Conservation (phyloP, 2,329 filamentous ascomycete genomes). For the Ophiostoma quercus region DNA sequence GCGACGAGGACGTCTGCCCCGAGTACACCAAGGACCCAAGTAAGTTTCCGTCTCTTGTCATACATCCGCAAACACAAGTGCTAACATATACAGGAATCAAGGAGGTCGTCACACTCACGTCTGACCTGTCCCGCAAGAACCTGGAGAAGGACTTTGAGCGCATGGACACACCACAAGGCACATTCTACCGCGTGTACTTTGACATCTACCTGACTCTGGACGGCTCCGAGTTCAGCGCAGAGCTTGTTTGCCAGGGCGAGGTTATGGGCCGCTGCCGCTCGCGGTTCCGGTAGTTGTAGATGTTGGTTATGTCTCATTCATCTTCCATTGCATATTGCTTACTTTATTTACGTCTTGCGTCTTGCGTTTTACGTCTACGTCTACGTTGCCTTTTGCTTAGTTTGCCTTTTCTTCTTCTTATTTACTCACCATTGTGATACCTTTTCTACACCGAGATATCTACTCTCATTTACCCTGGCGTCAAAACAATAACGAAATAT, state of each 20-base stretch:
- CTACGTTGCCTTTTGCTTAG: conserved; percentile 9
- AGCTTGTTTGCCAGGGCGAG: conserved; percentile 97
- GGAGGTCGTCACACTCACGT: conserved; percentile 96
- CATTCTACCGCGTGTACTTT: conserved; percentile 81
- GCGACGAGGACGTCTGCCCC: conserved; percentile 94
- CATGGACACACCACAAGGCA: conserved; percentile 97
- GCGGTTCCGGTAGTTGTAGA: conserved; percentile 60
- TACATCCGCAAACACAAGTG: not conserved
- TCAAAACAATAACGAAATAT: conserved; percentile 15
- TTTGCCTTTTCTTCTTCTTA: conserved; percentile 1
- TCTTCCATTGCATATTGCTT: conserved; percentile 14
- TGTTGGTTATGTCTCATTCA: not conserved
- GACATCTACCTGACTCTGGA: conserved; percentile 89
- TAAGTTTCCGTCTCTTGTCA: conserved; percentile 51
- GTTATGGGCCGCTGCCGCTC: conserved; percentile 97
- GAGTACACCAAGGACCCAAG: conserved; percentile 99
- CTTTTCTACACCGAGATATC: conserved; percentile 19
- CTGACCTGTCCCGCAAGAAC: conserved; percentile 94
- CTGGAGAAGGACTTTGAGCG: conserved; percentile 98
- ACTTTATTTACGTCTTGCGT: conserved; percentile 3
- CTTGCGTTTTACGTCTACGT: conserved; percentile 2
- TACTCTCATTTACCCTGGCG: conserved; percentile 18
- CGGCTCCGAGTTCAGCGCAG: conserved; percentile 95
- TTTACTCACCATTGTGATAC: conserved; percentile 17
- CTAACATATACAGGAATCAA: conserved; percentile 69